Percentiles rank a stretch among this genome's conserved stretches.
phyloP scores from a whole-genome alignment of 345 rosid species.

The Populus nigra region DNA sequence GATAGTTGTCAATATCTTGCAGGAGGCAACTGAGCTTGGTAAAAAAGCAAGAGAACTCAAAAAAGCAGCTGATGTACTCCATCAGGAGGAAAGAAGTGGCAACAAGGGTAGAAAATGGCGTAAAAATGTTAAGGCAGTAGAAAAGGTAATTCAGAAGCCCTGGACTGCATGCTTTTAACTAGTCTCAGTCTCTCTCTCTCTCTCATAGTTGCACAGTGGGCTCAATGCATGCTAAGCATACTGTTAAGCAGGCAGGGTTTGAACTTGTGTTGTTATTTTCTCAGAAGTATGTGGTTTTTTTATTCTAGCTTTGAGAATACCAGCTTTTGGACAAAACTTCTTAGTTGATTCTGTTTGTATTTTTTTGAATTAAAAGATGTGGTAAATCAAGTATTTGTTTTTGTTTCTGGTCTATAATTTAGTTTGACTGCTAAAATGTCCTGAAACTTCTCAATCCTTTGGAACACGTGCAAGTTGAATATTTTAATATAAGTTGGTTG shows the following conservation, averaged over 20 bases:
- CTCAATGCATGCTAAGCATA: not conserved
- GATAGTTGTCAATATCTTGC: slow-evolving; percentile 20
- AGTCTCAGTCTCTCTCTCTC: not conserved
- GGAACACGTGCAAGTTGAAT: not conserved
- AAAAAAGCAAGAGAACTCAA: slow-evolving; percentile 93
- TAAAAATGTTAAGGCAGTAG: slow-evolving; percentile 89
- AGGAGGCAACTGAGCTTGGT: slow-evolving; percentile 99
- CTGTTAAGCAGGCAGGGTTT: not conserved
- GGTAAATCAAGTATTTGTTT: not conserved
- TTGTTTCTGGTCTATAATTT: not conserved
- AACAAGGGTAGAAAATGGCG: slow-evolving; percentile 95
- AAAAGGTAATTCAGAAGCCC: slow-evolving; percentile 55
- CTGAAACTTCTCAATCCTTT: not conserved
- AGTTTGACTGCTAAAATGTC: not conserved
- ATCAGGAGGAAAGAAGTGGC: slow-evolving; percentile 95
- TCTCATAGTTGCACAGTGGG: not conserved
- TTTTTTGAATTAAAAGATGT: slow-evolving; percentile 1
- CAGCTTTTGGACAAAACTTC: not conserved
- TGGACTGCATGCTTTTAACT: not conserved
- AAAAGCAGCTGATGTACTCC: slow-evolving; percentile 93
- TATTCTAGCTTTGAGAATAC: not conserved
- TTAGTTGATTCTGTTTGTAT: not conserved
- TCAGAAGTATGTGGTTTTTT: not conserved
- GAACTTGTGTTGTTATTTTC: not conserved
- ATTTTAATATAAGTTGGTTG: not conserved